Base-by-base conservation (phyloP, 352 stramenopile species). In the Globisporangium paddicum region DNA sequence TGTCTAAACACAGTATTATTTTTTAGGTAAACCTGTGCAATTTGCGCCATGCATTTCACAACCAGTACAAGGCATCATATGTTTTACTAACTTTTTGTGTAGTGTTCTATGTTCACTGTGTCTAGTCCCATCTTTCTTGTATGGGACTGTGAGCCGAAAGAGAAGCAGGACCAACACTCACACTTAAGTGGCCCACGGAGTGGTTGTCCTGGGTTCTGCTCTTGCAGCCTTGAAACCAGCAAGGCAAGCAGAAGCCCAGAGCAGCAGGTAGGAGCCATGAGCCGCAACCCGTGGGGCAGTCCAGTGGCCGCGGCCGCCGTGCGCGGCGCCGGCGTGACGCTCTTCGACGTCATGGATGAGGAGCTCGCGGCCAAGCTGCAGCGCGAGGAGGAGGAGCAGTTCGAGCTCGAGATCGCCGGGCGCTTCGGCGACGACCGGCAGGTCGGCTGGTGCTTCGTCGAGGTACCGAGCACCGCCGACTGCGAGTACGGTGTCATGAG, bases 401-500 rank as follows among this genome's bases (percentile, higher is more conserved):
- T 78, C 66, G 73, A 88, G 60, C 64, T 67, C 25, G 77, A 87
- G 57, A 80, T 89, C 53, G 72, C 77, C 9, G 77, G 75, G 0
- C 79, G 78, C 46, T 89, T 89, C 41, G 79, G 77, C 5, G 75
- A 84, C 41, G 75, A 77, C 35, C 40, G 67, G n/a, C 67, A 83
- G 51, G 78, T 74, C 0, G 79, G 75, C 50, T 89, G 77, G 77
- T 89, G 79, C 51, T 89, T 89, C 56, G 77, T 89, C 61, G 79
- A 89, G 61, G 79, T 89, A 18, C 77, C 79, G n/a, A 84, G 75
- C 57, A 56, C 68, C 3, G 60, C 66, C 2, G 75, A 69, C 55
- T 59, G 58, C 60, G 67, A 80, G 32, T 72, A 72, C 50, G 79
- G 79, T 60, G 77, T 82, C 63, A 89, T 89, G 79, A 88, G 77